Percentiles rank a stretch among this genome's conserved stretches.
Evolutionary conservation across 768 basidiomycete genomes (phyloP).

Genomic region (Pluteus cervinus): DNA sequence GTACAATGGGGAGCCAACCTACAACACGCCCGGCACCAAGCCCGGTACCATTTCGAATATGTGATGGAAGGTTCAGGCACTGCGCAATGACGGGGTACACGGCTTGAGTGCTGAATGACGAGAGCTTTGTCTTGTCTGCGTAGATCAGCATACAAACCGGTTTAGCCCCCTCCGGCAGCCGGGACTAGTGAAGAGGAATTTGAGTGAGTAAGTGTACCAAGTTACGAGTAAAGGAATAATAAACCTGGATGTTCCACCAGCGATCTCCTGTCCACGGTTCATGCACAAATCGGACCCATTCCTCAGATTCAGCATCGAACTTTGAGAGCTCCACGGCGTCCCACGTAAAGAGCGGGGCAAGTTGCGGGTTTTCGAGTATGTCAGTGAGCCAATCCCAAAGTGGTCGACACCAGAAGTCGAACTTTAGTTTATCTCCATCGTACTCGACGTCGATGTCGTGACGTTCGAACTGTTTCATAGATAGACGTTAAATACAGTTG

Average conservation of each 20-base stretch:
- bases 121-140: slow-evolving; percentile 34
- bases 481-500: slow-evolving; percentile 7
- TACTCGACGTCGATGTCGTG: slow-evolving; percentile 13
- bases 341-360: slow-evolving; percentile 21
- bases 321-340: slow-evolving; percentile 24
- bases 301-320: slow-evolving; percentile 19
- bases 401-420: slow-evolving; percentile 14
- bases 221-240: slow-evolving; percentile 4
- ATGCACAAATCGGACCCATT: slow-evolving; percentile 22
- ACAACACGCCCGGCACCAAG: slow-evolving; percentile 28
- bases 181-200: slow-evolving; percentile 6
- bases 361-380: slow-evolving; percentile 18
- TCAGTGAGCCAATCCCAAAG: slow-evolving; percentile 22
- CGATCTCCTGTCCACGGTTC: slow-evolving; percentile 32
- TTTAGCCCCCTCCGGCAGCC: slow-evolving; percentile 17
- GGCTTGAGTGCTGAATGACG: slow-evolving; percentile 30
- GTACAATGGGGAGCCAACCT: slow-evolving; percentile 33
- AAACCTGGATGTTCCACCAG: slow-evolving; percentile 33
- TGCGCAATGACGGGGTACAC: slow-evolving; percentile 30
- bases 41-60: slow-evolving; percentile 26
- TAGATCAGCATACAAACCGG: slow-evolving; percentile 29
- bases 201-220: slow-evolving; percentile 5
- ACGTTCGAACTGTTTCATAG: slow-evolving; percentile 14
- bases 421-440: slow-evolving; percentile 9
- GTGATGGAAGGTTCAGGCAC: slow-evolving; percentile 23